Conservation (phyloP, 805 yeast genomes). For the Suhomyces prunicola region DNA sequence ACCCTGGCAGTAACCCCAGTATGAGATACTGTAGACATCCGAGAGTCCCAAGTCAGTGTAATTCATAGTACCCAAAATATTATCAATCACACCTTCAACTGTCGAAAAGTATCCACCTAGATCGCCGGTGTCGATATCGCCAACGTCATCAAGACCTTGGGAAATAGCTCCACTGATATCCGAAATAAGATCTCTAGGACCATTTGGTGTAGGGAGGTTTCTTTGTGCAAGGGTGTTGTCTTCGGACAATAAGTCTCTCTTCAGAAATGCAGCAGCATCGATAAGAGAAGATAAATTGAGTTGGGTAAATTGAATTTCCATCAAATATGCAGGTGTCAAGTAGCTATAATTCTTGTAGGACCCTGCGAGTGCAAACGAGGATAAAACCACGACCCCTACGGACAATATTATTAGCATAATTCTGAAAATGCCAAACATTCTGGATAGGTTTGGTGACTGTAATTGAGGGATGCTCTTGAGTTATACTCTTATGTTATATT, state of each 20-base stretch:
- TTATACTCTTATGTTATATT: neutral
- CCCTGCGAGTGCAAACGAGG: conserved; percentile 37
- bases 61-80: conserved; percentile 17
- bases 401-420: conserved; percentile 31
- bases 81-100: conserved; percentile 16
- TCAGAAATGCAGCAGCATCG: conserved; percentile 10
- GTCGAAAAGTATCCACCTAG: conserved; percentile 8
- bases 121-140: conserved; percentile 2
- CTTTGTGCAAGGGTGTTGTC: neutral
- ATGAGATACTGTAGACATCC: conserved; percentile 37
- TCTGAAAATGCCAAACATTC: conserved; percentile 29
- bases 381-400: conserved; percentile 27
- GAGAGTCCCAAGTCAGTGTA: conserved; percentile 37
- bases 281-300: conserved; percentile 32
- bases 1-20: conserved; percentile 46
- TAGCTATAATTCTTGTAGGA: conserved; percentile 34
- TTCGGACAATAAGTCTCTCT: conserved; percentile 1
- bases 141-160: neutral
- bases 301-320: conserved; percentile 33
- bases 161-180: neutral
- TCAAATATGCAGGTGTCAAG: conserved; percentile 33
- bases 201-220: neutral
- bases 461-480: neutral
- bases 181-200: neutral
- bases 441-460: neutral